Evolutionary conservation across 306 rosid species (phyloP).

Genomic region (Sphenostylis stenocarpa): DNA sequence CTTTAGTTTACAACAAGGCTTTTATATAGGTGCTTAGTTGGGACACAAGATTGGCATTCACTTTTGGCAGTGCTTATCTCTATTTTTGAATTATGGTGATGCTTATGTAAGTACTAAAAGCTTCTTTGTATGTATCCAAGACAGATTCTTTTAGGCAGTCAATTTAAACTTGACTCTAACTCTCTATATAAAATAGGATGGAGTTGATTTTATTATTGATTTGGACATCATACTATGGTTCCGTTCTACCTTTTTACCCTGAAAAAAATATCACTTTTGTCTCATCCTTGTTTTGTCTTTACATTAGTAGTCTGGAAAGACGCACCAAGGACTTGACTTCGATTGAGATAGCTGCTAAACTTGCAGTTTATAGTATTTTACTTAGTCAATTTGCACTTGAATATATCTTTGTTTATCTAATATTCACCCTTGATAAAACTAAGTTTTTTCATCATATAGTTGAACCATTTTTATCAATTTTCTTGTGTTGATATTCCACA

Average conservation of each 20-base stretch:
- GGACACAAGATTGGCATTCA: conserved; percentile 1
- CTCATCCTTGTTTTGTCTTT: neutral
- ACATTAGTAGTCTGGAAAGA: conserved; percentile 13
- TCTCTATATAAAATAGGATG: neutral
- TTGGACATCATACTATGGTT: conserved; percentile 3
- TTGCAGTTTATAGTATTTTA: conserved; percentile 4
- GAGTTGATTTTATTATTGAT: conserved; percentile 2
- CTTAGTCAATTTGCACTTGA: conserved; percentile 21
- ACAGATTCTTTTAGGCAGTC: conserved; percentile 3
- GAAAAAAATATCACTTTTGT: neutral
- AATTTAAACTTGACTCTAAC: neutral
- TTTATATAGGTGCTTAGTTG: conserved; percentile 9
- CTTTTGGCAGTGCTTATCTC: conserved; percentile 1
- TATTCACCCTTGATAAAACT: neutral
- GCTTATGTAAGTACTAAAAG: conserved; percentile 11
- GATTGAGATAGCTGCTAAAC: neutral
- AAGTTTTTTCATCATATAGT: neutral
- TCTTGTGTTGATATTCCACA: conserved; percentile 6
- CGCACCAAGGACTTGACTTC: conserved; percentile 1
- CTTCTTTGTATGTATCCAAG: conserved; percentile 18
- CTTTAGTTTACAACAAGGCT: conserved; percentile 5
- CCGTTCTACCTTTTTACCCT: conserved; percentile 8
- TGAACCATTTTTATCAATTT: neutral
- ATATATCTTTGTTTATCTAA: conserved; percentile 6
- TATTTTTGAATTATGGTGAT: conserved; percentile 22